Conservation (phyloP, 108 stramenopile genomes). For the Conticribra guillardii region DNA sequence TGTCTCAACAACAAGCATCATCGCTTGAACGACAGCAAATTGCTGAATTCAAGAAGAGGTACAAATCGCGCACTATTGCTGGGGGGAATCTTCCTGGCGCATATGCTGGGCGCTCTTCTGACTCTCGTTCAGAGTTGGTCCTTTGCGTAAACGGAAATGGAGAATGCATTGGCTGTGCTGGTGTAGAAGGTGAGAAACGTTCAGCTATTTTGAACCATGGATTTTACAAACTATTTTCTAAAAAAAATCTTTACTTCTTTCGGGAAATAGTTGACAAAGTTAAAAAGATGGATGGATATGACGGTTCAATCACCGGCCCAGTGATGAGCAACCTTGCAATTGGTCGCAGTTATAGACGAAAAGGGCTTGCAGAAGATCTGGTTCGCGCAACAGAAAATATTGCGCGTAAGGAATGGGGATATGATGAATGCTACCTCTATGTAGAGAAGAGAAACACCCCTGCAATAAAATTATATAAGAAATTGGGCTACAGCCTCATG, state of each 20-base stretch:
- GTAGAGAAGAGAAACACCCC: constrained; percentile 77
- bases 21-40: constrained; percentile 60
- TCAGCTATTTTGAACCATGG: constrained; percentile 16
- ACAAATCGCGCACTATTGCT: constrained; percentile 29
- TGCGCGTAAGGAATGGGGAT: constrained; percentile 71
- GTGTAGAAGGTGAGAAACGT: constrained; percentile 62
- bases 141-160: constrained; percentile 31
- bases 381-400: constrained; percentile 68
- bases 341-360: constrained; percentile 60
- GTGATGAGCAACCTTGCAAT: constrained; percentile 83
- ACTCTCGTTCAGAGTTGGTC: constrained; percentile 38
- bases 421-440: constrained; percentile 72
- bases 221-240: background rate
- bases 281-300: constrained; percentile 43
- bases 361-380: constrained; percentile 73
- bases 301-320: constrained; percentile 42
- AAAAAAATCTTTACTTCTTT: background rate
- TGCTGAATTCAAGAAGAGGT: constrained; percentile 76
- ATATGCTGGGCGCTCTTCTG: constrained; percentile 39
- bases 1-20: constrained; percentile 52
- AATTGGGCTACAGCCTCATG: constrained; percentile 68
- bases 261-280: constrained; percentile 24
- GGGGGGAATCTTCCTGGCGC: constrained; percentile 39
- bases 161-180: constrained; percentile 70
- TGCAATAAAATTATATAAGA: constrained; percentile 76